Percentiles rank a stretch among this genome's conserved stretches.
These are phyloP conservation scores for Macrolepiota fuliginosa DNA, from an alignment of 768 basidiomycete genomes.

Conservation along the genomic window DNA sequence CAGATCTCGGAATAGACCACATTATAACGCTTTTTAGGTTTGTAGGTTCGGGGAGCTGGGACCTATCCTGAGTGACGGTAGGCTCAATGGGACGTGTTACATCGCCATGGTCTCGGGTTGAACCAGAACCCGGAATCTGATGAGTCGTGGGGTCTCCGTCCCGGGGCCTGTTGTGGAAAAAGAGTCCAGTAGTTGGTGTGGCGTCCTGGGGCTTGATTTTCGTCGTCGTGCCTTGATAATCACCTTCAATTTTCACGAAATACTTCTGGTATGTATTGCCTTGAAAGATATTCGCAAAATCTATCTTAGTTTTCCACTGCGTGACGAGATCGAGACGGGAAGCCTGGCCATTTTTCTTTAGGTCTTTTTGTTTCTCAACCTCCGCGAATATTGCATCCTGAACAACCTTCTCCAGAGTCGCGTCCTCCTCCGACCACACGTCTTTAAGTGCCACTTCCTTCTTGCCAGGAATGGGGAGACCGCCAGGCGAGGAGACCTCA, in stretches of 20 bases:
- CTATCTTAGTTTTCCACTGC: not conserved
- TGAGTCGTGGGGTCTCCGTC: not conserved
- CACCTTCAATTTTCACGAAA: not conserved
- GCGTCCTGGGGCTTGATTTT: not conserved
- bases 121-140: too few species aligned
- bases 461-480: not conserved
- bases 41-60: too few species aligned
- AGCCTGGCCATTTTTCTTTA: not conserved
- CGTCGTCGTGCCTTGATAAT: not conserved
- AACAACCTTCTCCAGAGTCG: conserved; percentile 13
- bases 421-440: conserved; percentile 16
- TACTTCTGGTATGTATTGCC: not conserved
- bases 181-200: not conserved
- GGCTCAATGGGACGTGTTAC: too few species aligned
- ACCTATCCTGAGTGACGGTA: too few species aligned
- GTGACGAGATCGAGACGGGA: not conserved
- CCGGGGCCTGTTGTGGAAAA: not conserved
- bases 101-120: not conserved
- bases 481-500: not conserved
- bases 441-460: conserved; percentile 16
- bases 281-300: not conserved
- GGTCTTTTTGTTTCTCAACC: not conserved
- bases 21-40: not conserved
- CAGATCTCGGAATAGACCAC: conserved; percentile 8
- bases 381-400: conserved; percentile 13